Conservation (phyloP, 108 stramenopile genomes). For the Cyclotella cryptica region DNA sequence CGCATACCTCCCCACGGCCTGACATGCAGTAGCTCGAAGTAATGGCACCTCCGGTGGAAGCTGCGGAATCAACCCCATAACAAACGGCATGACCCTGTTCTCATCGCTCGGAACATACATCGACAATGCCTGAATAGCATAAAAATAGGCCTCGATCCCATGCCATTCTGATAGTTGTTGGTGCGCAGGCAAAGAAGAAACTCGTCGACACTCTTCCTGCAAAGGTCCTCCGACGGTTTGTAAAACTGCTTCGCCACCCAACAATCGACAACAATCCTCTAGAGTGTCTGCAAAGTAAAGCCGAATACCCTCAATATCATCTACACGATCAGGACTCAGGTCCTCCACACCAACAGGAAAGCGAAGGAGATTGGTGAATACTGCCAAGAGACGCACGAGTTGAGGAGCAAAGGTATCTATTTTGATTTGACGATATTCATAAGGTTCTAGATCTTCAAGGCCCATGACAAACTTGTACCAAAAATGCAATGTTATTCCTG, state of each 20-base stretch:
- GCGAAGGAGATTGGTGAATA: conserved; percentile 64
- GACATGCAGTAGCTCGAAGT: conserved; percentile 79
- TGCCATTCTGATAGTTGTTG: conserved; percentile 67
- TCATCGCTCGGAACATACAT: conserved; percentile 86
- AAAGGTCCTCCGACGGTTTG: conserved; percentile 61
- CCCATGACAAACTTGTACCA: conserved; percentile 92
- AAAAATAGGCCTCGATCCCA: conserved; percentile 85
- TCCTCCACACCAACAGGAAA: conserved; percentile 78
- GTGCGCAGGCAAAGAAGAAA: conserved; percentile 39
- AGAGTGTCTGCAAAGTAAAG: conserved; percentile 84
- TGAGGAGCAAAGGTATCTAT: conserved; percentile 75
- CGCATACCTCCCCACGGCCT: conserved; percentile 87
- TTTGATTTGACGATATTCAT: conserved; percentile 80
- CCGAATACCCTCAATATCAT: conserved; percentile 79
- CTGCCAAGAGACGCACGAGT: conserved; percentile 66
- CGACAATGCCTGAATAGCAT: conserved; percentile 71
- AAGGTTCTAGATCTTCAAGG: conserved; percentile 79
- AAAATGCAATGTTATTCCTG: conserved; percentile 89
- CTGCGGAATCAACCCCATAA: conserved; percentile 75
- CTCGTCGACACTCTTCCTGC: conserved; percentile 58
- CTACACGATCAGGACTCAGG: conserved; percentile 68
- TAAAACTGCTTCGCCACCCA: conserved; percentile 78
- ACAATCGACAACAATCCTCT: conserved; percentile 88
- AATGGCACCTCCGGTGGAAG: conserved; percentile 69
- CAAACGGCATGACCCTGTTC: conserved; percentile 68